Evolutionary conservation across 257 asterid genomes (phyloP), one percentile per base, ranked within the genome.

Genomic region (Lycium barbarum): DNA sequence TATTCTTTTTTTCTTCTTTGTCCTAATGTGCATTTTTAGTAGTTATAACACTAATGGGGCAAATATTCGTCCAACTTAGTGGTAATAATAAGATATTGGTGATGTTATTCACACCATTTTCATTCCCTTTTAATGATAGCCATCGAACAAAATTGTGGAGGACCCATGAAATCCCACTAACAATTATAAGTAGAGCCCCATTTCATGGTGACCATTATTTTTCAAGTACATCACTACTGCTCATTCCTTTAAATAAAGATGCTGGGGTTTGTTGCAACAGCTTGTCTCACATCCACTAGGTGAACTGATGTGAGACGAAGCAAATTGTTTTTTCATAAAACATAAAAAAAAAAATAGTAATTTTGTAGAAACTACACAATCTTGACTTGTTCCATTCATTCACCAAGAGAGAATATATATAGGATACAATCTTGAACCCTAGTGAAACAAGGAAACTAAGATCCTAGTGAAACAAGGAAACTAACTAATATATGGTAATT

Each of bases 161-260:
- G 82, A 51, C 82, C 82, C 82, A 51, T 76, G 61, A 76, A 76
- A 76, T 76, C 82, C 82, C 82, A 76, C 82, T 76, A 2, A 76
- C 61, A 49, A 76, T 26, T 49, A 76, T 33, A 76, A 51, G 63
- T 7, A 26, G 78, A 68, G 82, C 82, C 63, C 63, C 4, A 51
- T 76, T 51, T 51, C 9, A 0, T 76, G 13, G 7, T 76, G 26
- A 76, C 82, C 82, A 76, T 76, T 76, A 51, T 76, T 76, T 76
- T 53, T 51, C 74, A 14, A 67, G 20, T 67, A 67, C 74, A 26
- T 12, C 17, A 36, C 45, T 6, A 36, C 45, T 6, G 15, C 45
- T 67, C 51, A 36, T 51, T 36, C 76, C 76, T 68, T 68, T 68
- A 68, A 68, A 7, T 36, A 36, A 36, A 15, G 51, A 68, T 68